Evolutionary conservation across 805 yeast species (phyloP).

Genomic region (Myxozyma neotropica): DNA sequence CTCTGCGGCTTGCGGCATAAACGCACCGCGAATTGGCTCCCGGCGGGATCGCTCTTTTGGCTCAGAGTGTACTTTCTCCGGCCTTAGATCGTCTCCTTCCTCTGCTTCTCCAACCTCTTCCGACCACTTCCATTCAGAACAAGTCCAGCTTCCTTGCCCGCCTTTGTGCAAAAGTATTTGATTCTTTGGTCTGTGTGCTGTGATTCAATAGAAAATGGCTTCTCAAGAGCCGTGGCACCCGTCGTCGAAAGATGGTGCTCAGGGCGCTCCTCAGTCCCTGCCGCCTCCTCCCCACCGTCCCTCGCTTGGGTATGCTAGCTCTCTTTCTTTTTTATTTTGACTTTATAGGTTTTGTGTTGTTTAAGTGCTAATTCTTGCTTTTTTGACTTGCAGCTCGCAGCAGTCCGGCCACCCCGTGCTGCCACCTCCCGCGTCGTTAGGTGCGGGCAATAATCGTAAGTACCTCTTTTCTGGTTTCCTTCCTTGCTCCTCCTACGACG

Average conservation of each 20-base stretch:
- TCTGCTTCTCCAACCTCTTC: background rate
- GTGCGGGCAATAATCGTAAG: constrained; percentile 30
- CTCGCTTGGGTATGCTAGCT: constrained; percentile 38
- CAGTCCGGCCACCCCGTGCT: constrained; percentile 42
- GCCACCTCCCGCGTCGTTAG: constrained; percentile 41
- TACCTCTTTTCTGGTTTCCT: background rate
- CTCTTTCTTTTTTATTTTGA: constrained; percentile 18
- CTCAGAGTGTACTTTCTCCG: constrained; percentile 11
- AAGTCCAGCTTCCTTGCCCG: background rate
- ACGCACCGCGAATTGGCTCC: background rate
- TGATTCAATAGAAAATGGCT: background rate
- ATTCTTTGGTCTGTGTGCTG: background rate
- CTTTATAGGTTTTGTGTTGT: background rate
- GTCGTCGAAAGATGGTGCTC: constrained; percentile 26
- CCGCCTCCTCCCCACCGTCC: constrained; percentile 35
- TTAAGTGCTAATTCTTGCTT: background rate
- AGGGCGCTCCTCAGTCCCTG: constrained; percentile 26
- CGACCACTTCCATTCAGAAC: background rate
- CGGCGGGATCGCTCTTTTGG: constrained; percentile 7
- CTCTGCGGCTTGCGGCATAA: constrained; percentile 14
- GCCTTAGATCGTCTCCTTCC: constrained; percentile 13
- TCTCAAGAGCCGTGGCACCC: constrained; percentile 33
- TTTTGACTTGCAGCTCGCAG: constrained; percentile 29
- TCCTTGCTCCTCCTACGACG: background rate
- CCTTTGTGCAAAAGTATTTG: background rate